Conservation (phyloP, 2,329 filamentous ascomycete species). For the Venturia effusa region DNA sequence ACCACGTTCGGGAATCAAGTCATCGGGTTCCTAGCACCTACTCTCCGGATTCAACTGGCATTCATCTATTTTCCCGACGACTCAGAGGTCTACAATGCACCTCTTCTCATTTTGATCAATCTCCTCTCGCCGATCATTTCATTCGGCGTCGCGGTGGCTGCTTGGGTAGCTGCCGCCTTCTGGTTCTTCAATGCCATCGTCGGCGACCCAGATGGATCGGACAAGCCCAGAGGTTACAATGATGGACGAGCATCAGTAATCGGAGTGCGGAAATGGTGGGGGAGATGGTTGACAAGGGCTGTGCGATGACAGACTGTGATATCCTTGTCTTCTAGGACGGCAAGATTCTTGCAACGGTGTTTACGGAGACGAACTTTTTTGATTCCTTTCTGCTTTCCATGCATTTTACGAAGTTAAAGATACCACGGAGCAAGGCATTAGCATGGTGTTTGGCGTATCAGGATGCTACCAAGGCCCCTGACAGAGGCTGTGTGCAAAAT, state of each 20-base stretch:
- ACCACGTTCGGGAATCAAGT: slow-evolving; percentile 39
- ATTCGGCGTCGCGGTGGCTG: slow-evolving; percentile 43
- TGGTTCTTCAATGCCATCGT: slow-evolving; percentile 52
- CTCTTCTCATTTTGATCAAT: slow-evolving; percentile 41
- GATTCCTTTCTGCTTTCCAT: neutral
- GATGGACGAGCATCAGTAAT: slow-evolving; percentile 51
- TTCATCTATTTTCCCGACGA: slow-evolving; percentile 33
- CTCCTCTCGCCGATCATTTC: slow-evolving; percentile 46
- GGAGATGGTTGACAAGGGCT: slow-evolving; percentile 41
- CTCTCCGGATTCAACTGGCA: slow-evolving; percentile 40
- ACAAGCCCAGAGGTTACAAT: slow-evolving; percentile 36
- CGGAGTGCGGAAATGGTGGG: slow-evolving; percentile 49
- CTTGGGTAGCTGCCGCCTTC: slow-evolving; percentile 50
- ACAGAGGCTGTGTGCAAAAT: neutral
- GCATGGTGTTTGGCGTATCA: slow-evolving; percentile 3
- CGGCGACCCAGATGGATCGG: slow-evolving; percentile 48
- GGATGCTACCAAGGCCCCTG: neutral
- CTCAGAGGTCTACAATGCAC: slow-evolving; percentile 24
- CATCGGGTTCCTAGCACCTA: slow-evolving; percentile 40
- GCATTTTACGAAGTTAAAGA: slow-evolving; percentile 6
- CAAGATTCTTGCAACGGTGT: neutral
- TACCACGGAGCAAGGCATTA: slow-evolving; percentile 6
- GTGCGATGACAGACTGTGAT: slow-evolving; percentile 16
- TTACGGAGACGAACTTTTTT: neutral
- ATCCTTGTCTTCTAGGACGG: neutral